Percentiles rank a stretch among this genome's conserved stretches.
Conservation (phyloP, 208 protist genomes). For the Leishmania tarentolae region DNA sequence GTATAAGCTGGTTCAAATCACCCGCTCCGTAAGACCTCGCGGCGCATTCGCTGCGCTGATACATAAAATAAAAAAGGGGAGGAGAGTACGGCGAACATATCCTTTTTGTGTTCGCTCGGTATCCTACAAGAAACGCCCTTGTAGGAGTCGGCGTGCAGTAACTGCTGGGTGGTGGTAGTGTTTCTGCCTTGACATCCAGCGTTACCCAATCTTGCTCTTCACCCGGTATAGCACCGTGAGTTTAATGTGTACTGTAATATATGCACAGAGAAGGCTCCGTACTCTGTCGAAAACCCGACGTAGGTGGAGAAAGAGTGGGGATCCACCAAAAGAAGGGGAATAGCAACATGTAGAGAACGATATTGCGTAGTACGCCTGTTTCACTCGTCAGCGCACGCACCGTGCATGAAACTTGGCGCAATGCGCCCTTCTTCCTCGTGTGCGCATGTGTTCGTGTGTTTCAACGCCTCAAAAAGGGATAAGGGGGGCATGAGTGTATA, state of each 20-base stretch:
- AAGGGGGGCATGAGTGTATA: background rate
- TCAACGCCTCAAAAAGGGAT: slow-evolving; percentile 7
- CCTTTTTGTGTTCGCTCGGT: slow-evolving; percentile 8
- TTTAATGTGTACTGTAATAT: background rate
- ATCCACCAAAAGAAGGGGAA: background rate
- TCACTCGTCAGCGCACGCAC: background rate
- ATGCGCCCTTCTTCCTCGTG: background rate
- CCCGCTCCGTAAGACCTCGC: background rate
- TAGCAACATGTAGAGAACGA: background rate
- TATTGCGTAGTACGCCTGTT: background rate
- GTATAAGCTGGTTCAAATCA: background rate
- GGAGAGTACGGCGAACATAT: background rate
- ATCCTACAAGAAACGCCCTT: background rate
- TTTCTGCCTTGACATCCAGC: background rate
- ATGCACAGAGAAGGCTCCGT: background rate
- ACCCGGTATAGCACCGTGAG: background rate
- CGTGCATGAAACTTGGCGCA: background rate
- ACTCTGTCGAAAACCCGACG: background rate
- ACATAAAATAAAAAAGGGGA: slow-evolving; percentile 14
- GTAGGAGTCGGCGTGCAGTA: background rate
- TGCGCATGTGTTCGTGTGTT: background rate
- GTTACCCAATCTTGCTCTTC: background rate
- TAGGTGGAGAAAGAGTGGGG: background rate
- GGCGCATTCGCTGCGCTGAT: background rate
- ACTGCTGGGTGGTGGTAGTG: background rate